Conservation (phyloP, 2,329 filamentous ascomycete species). For the Colletotrichum truncatum region DNA sequence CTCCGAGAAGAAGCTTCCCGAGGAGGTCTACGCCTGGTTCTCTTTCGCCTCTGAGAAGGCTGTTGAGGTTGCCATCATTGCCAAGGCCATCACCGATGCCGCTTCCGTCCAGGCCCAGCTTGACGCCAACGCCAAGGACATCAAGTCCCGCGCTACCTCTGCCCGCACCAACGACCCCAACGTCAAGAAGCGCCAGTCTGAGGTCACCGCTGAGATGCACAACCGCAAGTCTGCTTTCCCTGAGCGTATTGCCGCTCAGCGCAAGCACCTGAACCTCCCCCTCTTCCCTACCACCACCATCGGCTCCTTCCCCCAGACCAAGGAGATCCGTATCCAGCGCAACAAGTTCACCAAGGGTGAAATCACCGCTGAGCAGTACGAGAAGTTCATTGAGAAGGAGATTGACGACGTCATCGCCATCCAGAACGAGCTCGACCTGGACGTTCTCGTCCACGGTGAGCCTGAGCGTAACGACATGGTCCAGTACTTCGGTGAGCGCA, state of each 20-base stretch:
- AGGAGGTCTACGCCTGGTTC: conserved; percentile 82
- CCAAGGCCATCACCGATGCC: conserved; percentile 96
- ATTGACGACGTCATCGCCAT: conserved; percentile 95
- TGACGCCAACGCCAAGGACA: conserved; percentile 95
- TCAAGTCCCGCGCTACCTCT: conserved; percentile 90
- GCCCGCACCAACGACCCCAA: conserved; percentile 95
- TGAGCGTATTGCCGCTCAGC: conserved; percentile 84
- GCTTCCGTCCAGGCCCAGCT: conserved; percentile 87
- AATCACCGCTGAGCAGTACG: conserved; percentile 91
- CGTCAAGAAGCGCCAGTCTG: conserved; percentile 95
- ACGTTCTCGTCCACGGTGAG: conserved; percentile 98
- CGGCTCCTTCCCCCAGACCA: conserved; percentile 98
- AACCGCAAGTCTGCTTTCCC: conserved; percentile 93
- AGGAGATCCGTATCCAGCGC: conserved; percentile 95
- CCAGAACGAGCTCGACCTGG: conserved; percentile 96
- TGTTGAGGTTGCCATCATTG: conserved; percentile 87
- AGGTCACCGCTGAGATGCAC: conserved; percentile 86
- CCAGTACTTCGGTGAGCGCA: conserved; percentile 98
- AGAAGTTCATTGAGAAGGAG: conserved; percentile 99
- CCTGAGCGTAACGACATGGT: conserved; percentile 99
- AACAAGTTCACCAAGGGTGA: conserved; percentile 99
- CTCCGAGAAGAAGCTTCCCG: conserved; percentile 97
- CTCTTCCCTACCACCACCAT: conserved; percentile 99
- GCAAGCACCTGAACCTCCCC: conserved; percentile 91
- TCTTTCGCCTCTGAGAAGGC: conserved; percentile 97